Percentiles rank a stretch among this genome's conserved stretches.
These are phyloP conservation scores for Megacollybia marginata DNA, from an alignment of 768 basidiomycete species.

Conservation along the genomic window DNA sequence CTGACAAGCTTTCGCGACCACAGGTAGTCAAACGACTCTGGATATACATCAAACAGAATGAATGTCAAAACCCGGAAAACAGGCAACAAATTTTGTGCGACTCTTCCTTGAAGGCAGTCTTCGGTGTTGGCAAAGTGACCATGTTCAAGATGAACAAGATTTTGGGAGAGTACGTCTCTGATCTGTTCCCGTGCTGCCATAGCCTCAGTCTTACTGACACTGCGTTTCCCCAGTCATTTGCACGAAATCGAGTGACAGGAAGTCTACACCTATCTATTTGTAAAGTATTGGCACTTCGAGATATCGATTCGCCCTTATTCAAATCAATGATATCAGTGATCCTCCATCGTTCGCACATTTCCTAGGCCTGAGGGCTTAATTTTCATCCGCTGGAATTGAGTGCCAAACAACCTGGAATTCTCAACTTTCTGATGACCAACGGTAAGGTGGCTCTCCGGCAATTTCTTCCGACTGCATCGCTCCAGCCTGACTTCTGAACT, in stretches of 20 bases:
- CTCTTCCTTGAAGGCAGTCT: constrained; percentile 59
- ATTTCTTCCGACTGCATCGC: too few species aligned
- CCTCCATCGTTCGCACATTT: not conserved
- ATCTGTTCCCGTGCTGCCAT: not conserved
- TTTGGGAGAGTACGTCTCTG: constrained; percentile 55
- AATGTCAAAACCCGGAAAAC: constrained; percentile 80
- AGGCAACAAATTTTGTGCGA: constrained; percentile 86
- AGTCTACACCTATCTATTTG: not conserved
- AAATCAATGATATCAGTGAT: not conserved
- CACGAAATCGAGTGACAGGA: not conserved
- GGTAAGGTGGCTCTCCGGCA: too few species aligned
- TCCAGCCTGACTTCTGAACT: too few species aligned
- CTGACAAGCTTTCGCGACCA: constrained; percentile 70
- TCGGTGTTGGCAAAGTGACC: constrained; percentile 74
- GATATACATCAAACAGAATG: constrained; percentile 78
- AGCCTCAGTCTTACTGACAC: not conserved
- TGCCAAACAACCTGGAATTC: not conserved
- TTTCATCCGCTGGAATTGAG: too few species aligned
- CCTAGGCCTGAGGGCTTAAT: not conserved
- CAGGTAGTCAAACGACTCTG: constrained; percentile 89
- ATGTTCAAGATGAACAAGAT: constrained; percentile 97
- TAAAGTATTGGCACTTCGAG: not conserved
- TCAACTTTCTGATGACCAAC: too few species aligned
- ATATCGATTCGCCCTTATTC: not conserved
- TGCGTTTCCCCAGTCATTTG: not conserved